Conservation (phyloP, 176 grass and related monocot genomes). For the Musa itinerans region DNA sequence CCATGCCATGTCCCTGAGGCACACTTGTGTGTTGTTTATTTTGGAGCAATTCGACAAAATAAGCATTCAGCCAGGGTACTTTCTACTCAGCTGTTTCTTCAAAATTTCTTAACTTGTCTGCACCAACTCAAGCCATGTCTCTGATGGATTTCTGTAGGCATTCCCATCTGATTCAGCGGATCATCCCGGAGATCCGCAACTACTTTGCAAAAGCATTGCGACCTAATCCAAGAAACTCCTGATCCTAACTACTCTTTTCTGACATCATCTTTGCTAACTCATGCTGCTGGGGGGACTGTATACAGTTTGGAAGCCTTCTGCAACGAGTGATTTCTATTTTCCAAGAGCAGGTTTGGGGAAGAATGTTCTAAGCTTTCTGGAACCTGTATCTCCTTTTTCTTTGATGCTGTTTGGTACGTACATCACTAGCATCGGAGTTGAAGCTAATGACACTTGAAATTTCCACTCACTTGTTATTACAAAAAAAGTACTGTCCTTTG, state of each 20-base stretch:
- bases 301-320: constrained; percentile 50
- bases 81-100: background rate
- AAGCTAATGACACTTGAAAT: background rate
- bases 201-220: constrained; percentile 66
- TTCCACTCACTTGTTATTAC: background rate
- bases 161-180: constrained; percentile 56
- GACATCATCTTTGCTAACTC: constrained; percentile 46
- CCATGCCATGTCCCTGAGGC: constrained; percentile 86
- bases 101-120: background rate
- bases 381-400: background rate
- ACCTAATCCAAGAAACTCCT: constrained; percentile 34
- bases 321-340: background rate
- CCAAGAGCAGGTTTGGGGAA: background rate
- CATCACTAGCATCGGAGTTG: background rate
- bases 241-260: constrained; percentile 32
- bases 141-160: constrained; percentile 38
- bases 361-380: background rate
- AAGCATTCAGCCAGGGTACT: constrained; percentile 62
- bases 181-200: constrained; percentile 84
- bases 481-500: no score
- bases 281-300: constrained; percentile 40
- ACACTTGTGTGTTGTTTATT: constrained; percentile 91
- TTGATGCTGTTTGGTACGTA: background rate
- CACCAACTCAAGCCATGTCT: background rate
- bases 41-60: constrained; percentile 94